These are phyloP conservation scores for Heliamphora exappendiculata DNA, from an alignment of 148 eudicot genomes.

Conservation along the genomic window DNA sequence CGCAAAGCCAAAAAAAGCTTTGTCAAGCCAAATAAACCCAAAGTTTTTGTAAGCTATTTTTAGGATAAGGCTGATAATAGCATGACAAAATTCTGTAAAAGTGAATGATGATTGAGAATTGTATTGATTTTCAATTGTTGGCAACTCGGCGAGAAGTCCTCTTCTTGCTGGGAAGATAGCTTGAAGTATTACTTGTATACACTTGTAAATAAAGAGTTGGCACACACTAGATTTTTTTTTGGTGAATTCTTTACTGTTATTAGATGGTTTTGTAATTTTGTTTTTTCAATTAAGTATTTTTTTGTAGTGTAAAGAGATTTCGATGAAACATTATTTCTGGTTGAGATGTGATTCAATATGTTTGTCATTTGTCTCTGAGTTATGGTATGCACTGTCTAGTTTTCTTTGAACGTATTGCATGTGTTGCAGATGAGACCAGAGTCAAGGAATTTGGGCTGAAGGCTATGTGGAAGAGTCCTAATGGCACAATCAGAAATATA, in stretches of 20 bases:
- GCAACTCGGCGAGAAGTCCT: background rate
- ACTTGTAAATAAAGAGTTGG: no score
- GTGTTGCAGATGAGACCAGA: constrained; percentile 56
- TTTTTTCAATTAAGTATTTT: background rate
- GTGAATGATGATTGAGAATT: background rate
- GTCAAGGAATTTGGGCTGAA: constrained; percentile 67
- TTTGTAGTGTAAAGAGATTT: background rate
- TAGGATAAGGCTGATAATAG: no score
- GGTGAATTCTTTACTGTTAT: background rate
- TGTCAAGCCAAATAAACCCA: no score
- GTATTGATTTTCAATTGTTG: background rate
- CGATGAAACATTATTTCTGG: background rate
- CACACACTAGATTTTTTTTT: background rate
- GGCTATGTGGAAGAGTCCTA: constrained; percentile 79
- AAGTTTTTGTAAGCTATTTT: no score
- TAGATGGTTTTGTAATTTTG: background rate
- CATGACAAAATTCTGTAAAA: no score
- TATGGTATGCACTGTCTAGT: constrained; percentile 1
- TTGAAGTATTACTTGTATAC: background rate
- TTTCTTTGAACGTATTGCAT: constrained; percentile 1
- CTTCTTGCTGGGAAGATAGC: background rate
- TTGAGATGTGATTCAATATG: background rate
- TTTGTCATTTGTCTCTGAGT: background rate
- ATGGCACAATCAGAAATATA: constrained; percentile 75
- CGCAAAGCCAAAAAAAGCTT: no score